A percentile compares a stretch with the other conserved stretches of the same genome.
Conservation (phyloP, 306 rosid genomes). For the Citrullus colocynthis region DNA sequence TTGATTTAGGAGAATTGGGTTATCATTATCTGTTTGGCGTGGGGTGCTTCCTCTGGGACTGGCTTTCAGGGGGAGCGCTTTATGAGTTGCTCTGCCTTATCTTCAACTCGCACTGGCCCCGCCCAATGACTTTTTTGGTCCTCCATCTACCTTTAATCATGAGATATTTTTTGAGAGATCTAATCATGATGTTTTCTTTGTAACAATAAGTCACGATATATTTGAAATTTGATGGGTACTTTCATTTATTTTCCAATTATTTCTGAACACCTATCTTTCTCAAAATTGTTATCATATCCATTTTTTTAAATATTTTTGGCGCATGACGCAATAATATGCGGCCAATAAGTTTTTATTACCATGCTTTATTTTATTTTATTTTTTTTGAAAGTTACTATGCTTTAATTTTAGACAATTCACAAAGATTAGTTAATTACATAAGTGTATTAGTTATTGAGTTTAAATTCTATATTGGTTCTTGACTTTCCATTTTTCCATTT, state of each 20-base stretch:
- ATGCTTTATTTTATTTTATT: too few relatives aligned
- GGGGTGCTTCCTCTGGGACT: neutral
- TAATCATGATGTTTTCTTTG: neutral
- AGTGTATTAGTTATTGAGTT: neutral
- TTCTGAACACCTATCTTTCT: neutral
- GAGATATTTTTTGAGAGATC: neutral
- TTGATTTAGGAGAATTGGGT: neutral
- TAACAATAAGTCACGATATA: neutral
- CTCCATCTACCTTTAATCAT: neutral
- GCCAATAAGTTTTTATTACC: too few relatives aligned
- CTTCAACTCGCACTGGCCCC: neutral
- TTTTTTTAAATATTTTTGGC: too few relatives aligned
- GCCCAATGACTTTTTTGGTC: neutral
- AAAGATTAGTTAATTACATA: too few relatives aligned
- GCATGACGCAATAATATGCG: too few relatives aligned
- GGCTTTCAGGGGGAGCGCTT: neutral
- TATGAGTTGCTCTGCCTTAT: neutral
- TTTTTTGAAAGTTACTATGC: neutral
- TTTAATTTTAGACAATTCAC: neutral
- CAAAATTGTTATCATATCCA: neutral
- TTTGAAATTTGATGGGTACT: neutral
- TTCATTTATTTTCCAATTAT: neutral
- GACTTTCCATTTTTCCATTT: neutral
- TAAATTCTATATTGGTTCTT: neutral
- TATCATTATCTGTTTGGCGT: neutral